Percentiles rank a stretch among this genome's conserved stretches.
These are phyloP conservation scores for Acacia melanoxylon DNA, from an alignment of 306 rosid species.

Conservation along the genomic window DNA sequence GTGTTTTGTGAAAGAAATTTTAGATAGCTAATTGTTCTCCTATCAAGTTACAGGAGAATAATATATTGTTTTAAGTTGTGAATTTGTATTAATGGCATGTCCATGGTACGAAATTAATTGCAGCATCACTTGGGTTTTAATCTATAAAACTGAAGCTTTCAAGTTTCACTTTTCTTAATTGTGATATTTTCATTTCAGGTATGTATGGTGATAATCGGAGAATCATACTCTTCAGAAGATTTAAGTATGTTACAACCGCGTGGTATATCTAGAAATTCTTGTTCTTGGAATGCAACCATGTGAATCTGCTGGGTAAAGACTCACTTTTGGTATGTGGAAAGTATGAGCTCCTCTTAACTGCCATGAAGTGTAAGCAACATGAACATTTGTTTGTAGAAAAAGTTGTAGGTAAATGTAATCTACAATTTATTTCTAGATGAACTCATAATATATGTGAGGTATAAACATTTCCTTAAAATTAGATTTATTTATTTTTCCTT, in stretches of 20 bases:
- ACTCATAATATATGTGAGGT: neutral
- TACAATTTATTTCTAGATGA: neutral
- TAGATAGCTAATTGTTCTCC: neutral
- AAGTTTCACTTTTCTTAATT: neutral
- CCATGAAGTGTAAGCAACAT: neutral
- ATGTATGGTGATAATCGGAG: constrained; percentile 30
- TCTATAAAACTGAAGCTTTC: neutral
- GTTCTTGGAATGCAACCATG: too few relatives aligned
- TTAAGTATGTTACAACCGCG: constrained; percentile 18
- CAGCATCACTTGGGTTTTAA: neutral
- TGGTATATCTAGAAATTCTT: neutral
- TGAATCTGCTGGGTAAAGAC: neutral
- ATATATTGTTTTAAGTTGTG: neutral
- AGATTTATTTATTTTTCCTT: neutral
- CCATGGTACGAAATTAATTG: constrained; percentile 17
- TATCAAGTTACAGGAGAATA: neutral
- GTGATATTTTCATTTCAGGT: constrained; percentile 21
- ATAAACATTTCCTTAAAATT: neutral
- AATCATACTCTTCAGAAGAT: constrained; percentile 3
- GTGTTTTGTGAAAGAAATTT: neutral
- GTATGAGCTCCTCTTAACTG: neutral
- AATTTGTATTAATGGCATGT: neutral
- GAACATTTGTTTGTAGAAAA: neutral
- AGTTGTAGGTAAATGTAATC: neutral
- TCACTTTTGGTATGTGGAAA: neutral